Base-by-base conservation (phyloP, 2,329 filamentous ascomycete species). In the Colletotrichum plurivorum region DNA sequence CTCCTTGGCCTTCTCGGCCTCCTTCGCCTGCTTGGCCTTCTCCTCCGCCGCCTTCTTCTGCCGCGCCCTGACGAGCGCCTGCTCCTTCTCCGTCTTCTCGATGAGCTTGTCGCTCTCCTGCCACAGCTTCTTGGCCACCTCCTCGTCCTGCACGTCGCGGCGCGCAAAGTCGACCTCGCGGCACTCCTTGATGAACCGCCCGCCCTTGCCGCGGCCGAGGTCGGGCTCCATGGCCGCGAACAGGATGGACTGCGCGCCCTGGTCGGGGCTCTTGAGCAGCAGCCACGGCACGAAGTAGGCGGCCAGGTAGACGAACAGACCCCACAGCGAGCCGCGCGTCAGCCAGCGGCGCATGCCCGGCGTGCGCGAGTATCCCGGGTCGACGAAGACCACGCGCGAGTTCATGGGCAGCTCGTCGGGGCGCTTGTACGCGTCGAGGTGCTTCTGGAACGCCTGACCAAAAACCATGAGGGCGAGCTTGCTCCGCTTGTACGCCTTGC, bases 321-420 rank as follows among this genome's bases (percentile, higher is more conserved):
- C 95, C 87, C 90, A 90, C 0, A 99, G 84, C 3, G 93, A 93
- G 7, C 96, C 96, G 39, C 94, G 87, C 0, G 93, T 94, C 31
- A 99, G 83, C 92, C 94, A 98, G 67, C 94, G 88, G 52, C 94
- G 89, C 81, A 92, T 97, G 1, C 96, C 95, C 0, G 95, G 94
- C 9, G 95, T 98, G 60, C 96, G 90, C 25, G 90, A 88, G 72
- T 92, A 89, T 20, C 96, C 95, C 0, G 96, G 96, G 75, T 99
- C 95, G 2, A 95, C 93, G 67, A 97, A 88, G 57, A 97, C 85
- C 53, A 98, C 94, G 41, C 93, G 89, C 4, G 94, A 88, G 73
- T 94, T 97, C 84, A 91, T 92, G 1, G 94, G 94, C 55, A 93
- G 84, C 71, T 92, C 88, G 78, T 99, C 96, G 0, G 95, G 94